Base-by-base conservation (phyloP, 768 basidiomycete genomes). In the Mycena pura region DNA sequence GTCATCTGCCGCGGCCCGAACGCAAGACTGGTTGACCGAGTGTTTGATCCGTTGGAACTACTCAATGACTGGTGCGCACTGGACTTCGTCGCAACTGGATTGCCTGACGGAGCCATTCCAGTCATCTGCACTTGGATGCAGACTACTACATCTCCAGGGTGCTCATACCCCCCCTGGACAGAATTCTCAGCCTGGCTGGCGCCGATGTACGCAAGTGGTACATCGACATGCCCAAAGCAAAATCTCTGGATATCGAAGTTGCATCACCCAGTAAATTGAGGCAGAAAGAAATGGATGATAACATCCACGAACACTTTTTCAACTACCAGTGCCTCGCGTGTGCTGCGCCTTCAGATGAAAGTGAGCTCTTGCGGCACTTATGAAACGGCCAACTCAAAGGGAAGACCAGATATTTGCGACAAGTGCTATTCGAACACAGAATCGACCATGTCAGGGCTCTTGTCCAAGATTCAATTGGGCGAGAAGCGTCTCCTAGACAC, bases 141-240 rank as follows among this genome's bases (percentile, higher is more conserved):
- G 72, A 81, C 11, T 97, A 98, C 73, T 99, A 99, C 73, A 96
- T 99, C 68, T 83, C 85, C 0, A 81, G 85, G 43, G 88, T 95
- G 15, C 81, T 99, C 44, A 93, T 99, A 41, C 94, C 93, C 9
- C 95, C 96, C 0, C 72, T 99, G 64, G 91, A 92, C 59, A 85
- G 97, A 44, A 85, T 99, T 43, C 93, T 99, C 80, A 94, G 90
- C 60, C 85, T 99, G 22, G 81, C 96, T 31, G 96, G 96, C 15
- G 94, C 90, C 9, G 91, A 97, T 70, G 88, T 96, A 25, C 83
- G 84, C 51, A 78, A 81, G 40, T 99, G 96, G 96, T 98, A 87
- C 69, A 82, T 89, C 47, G 88, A 90, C 27, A 95, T 96, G 93
- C 92, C 93, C 2, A 87, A 86, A 71, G 77, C 69, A 3, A 67